A percentile compares a stretch with the other conserved stretches of the same genome.
Evolutionary conservation across 139 green algal species (phyloP).

Genomic region (Picochlorum sp.): DNA sequence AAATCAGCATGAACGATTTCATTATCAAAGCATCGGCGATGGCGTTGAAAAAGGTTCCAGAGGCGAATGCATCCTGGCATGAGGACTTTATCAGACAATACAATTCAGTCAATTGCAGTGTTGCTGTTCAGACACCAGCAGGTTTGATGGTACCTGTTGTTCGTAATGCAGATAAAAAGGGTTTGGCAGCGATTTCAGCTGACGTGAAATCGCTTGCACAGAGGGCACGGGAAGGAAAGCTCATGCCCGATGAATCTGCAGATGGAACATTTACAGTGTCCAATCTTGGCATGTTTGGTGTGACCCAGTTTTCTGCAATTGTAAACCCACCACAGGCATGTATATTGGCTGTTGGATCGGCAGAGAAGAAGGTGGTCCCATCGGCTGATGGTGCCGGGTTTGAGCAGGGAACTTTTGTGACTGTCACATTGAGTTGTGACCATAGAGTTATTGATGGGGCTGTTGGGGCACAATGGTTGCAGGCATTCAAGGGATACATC

Average conservation of each 20-base stretch:
- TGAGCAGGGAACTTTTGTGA: constrained; percentile 42
- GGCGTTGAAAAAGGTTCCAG: constrained; percentile 70
- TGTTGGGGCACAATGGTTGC: constrained; percentile 90
- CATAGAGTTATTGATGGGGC: constrained; percentile 96
- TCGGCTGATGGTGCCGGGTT: constrained; percentile 28
- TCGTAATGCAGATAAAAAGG: constrained; percentile 56
- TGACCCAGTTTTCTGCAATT: constrained; percentile 91
- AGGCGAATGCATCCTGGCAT: constrained; percentile 68
- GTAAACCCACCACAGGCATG: constrained; percentile 87
- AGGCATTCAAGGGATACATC: constrained; percentile 83
- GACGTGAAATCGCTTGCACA: constrained; percentile 66
- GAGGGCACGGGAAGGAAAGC: constrained; percentile 78
- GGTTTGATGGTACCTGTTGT: constrained; percentile 90
- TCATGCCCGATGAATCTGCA: constrained; percentile 77
- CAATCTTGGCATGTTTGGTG: constrained; percentile 92
- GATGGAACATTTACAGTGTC: constrained; percentile 88
- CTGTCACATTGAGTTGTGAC: constrained; percentile 86
- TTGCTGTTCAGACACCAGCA: constrained; percentile 77
- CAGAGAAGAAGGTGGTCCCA: constrained; percentile 48
- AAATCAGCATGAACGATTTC: constrained; percentile 96
- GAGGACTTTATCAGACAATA: constrained; percentile 88
- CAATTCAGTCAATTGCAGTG: constrained; percentile 48
- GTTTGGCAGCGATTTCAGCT: constrained; percentile 55
- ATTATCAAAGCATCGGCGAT: constrained; percentile 87
- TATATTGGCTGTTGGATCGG: constrained; percentile 68